phyloP scores from a whole-genome alignment of 331 rosid genomes.

The Malus hybrid region DNA sequence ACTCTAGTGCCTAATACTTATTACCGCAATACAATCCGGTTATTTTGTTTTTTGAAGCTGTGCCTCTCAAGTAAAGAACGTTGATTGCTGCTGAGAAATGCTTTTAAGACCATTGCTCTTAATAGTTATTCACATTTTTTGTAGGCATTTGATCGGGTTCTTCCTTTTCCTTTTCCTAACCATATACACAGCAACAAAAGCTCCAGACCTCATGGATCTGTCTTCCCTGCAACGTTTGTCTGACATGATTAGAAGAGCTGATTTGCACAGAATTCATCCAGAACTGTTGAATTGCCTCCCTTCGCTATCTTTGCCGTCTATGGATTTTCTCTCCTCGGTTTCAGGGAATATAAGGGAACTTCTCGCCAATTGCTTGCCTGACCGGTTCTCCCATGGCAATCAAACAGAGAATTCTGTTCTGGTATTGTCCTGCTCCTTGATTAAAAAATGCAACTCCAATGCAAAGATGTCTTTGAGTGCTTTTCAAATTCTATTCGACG shows the following conservation, averaged over 20 bases:
- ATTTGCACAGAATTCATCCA: conserved; percentile 29
- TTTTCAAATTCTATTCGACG: neutral
- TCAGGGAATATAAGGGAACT: conserved; percentile 31
- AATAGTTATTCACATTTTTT: neutral
- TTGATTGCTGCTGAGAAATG: neutral
- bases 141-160: conserved; percentile 71
- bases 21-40: neutral
- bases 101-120: neutral
- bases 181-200: conserved; percentile 38
- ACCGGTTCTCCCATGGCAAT: conserved; percentile 14
- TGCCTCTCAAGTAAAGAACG: neutral
- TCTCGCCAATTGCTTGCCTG: conserved; percentile 37
- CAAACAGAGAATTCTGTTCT: neutral
- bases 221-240: conserved; percentile 29
- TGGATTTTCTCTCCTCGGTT: conserved; percentile 29
- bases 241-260: conserved; percentile 24
- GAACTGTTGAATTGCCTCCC: conserved; percentile 44
- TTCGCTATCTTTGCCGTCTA: conserved; percentile 27
- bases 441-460: neutral
- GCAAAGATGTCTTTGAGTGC: neutral
- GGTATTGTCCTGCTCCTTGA: conserved; percentile 22
- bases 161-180: conserved; percentile 55
- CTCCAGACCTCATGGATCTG: conserved; percentile 35
- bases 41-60: neutral
- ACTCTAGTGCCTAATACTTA: neutral